These are phyloP conservation scores for Fraxinus anomala DNA, from an alignment of 257 asterid species.

Conservation along the genomic window DNA sequence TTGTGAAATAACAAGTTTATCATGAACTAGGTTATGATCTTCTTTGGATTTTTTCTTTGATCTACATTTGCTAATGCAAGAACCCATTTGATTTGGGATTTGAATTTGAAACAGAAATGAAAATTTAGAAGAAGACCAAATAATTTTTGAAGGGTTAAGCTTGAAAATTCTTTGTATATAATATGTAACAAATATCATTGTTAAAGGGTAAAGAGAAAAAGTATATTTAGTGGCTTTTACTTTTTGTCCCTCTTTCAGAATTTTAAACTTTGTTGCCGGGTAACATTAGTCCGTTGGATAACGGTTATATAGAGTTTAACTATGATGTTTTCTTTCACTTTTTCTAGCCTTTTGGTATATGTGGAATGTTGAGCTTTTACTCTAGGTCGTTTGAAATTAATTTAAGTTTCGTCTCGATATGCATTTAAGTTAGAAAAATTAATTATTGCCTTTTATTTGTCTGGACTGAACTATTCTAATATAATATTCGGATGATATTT, in stretches of 20 bases:
- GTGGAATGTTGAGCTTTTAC: conserved; percentile 3
- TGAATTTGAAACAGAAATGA: not conserved
- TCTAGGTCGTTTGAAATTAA: not conserved
- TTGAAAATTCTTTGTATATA: conserved; percentile 7
- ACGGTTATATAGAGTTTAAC: conserved; percentile 50
- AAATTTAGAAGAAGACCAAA: conserved; percentile 2
- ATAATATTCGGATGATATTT: no score
- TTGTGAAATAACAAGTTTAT: conserved; percentile 63
- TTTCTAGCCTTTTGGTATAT: not conserved
- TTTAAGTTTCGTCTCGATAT: not conserved
- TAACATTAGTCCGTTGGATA: conserved; percentile 51
- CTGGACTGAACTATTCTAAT: no score
- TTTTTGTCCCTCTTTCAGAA: conserved; percentile 39
- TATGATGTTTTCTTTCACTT: conserved; percentile 29
- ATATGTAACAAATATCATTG: no score
- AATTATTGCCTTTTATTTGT: no score
- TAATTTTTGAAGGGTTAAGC: conserved; percentile 20
- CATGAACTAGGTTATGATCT: conserved; percentile 45
- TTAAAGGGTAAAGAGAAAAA: not conserved
- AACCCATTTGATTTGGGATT: conserved; percentile 51
- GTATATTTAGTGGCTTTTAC: conserved; percentile 32
- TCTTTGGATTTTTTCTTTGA: conserved; percentile 47
- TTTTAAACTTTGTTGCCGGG: conserved; percentile 60
- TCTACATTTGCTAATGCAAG: conserved; percentile 82
- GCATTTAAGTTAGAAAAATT: no score